Evolutionary conservation across 208 protist genomes (phyloP), one percentile per base, ranked within the genome.

Genomic region (Acanthamoeba quina): DNA sequence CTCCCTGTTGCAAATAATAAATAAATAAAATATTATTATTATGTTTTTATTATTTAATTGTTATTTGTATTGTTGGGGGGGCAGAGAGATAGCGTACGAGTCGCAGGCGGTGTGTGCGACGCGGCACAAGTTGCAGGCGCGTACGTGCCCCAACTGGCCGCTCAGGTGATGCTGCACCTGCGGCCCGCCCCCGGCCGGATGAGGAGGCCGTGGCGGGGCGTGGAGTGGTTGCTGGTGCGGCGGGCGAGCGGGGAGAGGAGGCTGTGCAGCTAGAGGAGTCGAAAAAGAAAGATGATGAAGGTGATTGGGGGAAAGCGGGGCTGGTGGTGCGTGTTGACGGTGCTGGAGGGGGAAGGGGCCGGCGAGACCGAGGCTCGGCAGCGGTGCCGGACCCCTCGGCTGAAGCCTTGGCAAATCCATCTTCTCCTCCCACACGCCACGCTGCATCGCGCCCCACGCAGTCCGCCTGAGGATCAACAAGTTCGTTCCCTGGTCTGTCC

Each of bases 91-190:
- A 34, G 41, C 31, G 44, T 85, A 85, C 76, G 76, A 31, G 41
- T 60, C 76, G 49, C 76, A 85, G 29, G 76, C 76, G 49, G 76
- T 85, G 44, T 85, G 76, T 24, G 76, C 76, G 11, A 37, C 31
- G 26, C 76, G 76, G 19, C 76, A 85, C 29, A 85, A 41, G 76
- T 85, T 85, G 76, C 76, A 85, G 49, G 76, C 76, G 17, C 76
- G 76, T 9, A 78, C 70, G 37, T 78, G 70, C 9, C 70, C 70
- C 34, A 78, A 15, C 37, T 78, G 70, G 19, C 70, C 70, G 29
- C 70, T 34, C 31, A 78, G 70, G 37, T 78, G 70, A 10, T 78
- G 70, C 6, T 49, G n/a, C 11, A 78, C 49, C 37, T 78, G 70
- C 0, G 34, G 70, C 1, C 70, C 56, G 56, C 56, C 56, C 19